Base-by-base conservation (phyloP, 768 basidiomycete genomes). In the Galerina marginata region DNA sequence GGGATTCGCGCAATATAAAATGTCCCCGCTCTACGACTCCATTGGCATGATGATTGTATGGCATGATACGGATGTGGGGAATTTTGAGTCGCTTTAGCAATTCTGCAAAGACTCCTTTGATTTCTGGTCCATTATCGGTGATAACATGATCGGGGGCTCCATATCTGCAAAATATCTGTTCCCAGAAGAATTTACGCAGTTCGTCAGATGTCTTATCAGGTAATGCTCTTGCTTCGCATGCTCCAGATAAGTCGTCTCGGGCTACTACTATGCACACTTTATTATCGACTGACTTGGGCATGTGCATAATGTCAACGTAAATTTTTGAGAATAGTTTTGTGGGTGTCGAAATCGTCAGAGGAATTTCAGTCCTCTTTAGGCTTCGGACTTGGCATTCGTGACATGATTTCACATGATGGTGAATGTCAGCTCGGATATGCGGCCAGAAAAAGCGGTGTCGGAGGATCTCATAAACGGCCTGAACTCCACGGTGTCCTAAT, bases 1-100 rank as follows among this genome's bases (percentile, higher is more conserved):
- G 38, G 0, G 67, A 47, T 50, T 75, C 66, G 0, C 71, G 61
- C 0, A 76, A 52, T 40, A 60, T 57, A 26, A 44, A 68, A 56
- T 75, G 74, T 48, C 44, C 6, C 3, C 57, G 49, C 54, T 81
- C 74, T 2, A 79, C 65, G 0, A 71, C 59, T 0, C 79, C 72
- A 15, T 80, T 78, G 0, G 76, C 75, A 4, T 65, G 67, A 0
- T 74, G 78, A 61, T 80, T 80, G 61, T 80, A 81, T 0, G 71
- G 62, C 6, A 71, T 76, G 15, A 81, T 80, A 0, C 62, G 39
- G 6, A 81, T 78, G 42, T 79, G 75, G 1, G 46, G 40, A n/a
- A 80, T 75, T 11, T 73, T 44, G 4, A 66, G 67, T 25, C 59
- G 48, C 12, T 72, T 25, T 29, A 37, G 4, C 14, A 69, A 44